Evolutionary conservation across 768 basidiomycete genomes (phyloP), one percentile per base, ranked within the genome.

Genomic region (Amanita rimosa): DNA sequence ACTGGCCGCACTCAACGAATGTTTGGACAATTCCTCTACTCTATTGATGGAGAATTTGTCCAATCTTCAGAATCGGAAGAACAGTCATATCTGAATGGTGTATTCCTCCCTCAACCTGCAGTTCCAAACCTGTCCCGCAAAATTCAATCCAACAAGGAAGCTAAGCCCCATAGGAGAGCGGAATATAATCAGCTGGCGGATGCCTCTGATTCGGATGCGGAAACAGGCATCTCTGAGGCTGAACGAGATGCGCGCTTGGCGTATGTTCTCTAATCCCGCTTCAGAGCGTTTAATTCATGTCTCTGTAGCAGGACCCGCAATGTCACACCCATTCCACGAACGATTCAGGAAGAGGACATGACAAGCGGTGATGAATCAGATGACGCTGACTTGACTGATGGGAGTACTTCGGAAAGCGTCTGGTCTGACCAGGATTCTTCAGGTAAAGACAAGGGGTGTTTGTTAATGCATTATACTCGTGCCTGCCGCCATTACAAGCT

Each of bases 361-460:
- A 78, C 76, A 7, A 83, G 79, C 44, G 79, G 77, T 3, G 87
- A 89, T 53, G 88, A 91, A 62, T 90, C 88, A 2, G 89, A 90
- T 54, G 67, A 85, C 53, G 79, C 77, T 19, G 83, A 83, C 57
- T 58, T 85, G 43, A 83, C 79, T 2, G 82, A 83, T 41, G 66
- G 62, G 34, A 65, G 66, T 48, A 72, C 68, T 39, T 71, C 75
- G 10, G 74, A 75, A 39, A 67, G 67, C 59, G 64, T 67, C 44
- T 73, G 70, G 75, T 72, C 70, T 24, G 71, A 78, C 46, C 46
- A 65, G 44, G 57, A 53, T 24, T 34, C 17, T 16, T 34, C 48
- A 26, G 39, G 34, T n/a, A 13, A 4, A 9, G 13, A 24, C 3
- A 19, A 49, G 8, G 48, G 43, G 9, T 31, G 6, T 16, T 36